Evolutionary conservation across 805 yeast species (phyloP).

Genomic region (Candida sonorensis): DNA sequence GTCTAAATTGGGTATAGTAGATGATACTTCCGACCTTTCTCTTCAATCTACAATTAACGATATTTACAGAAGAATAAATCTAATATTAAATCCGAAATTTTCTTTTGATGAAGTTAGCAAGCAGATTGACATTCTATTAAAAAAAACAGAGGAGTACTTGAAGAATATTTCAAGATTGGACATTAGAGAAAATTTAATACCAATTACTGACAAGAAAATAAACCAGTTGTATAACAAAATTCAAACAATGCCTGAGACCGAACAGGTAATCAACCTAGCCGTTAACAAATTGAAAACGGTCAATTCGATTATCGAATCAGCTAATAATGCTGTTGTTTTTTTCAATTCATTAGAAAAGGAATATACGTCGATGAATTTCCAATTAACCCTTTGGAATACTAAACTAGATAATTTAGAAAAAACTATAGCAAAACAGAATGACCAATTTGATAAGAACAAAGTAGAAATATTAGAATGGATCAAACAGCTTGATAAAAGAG

Average conservation of each 20-base stretch:
- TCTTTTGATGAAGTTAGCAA: slow-evolving; percentile 9
- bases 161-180: slow-evolving; percentile 5
- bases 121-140: slow-evolving; percentile 8
- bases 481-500: slow-evolving; percentile 5
- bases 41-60: slow-evolving; percentile 21
- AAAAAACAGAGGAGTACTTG: slow-evolving; percentile 6
- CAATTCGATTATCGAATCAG: slow-evolving; percentile 9
- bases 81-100: slow-evolving; percentile 13
- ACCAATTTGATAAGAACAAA: slow-evolving; percentile 8
- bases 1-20: slow-evolving; percentile 7
- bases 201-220: slow-evolving; percentile 16
- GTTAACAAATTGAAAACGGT: slow-evolving; percentile 15
- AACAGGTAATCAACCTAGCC: slow-evolving; percentile 10
- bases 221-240: slow-evolving; percentile 14
- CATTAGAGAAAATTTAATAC: slow-evolving; percentile 3
- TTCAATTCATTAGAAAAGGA: slow-evolving; percentile 11
- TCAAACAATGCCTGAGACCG: slow-evolving; percentile 13
- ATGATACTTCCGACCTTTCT: slow-evolving; percentile 4
- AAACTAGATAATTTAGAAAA: slow-evolving; percentile 16
- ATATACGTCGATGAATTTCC: slow-evolving; percentile 11
- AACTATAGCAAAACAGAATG: slow-evolving; percentile 5
- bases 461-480: slow-evolving; percentile 10
- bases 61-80: slow-evolving; percentile 15
- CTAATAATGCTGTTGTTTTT: no score
- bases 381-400: slow-evolving; percentile 17